A percentile compares a stretch with the other conserved stretches of the same genome.
Evolutionary conservation across 1,284 basidiomycete species (phyloP).

Genomic region (Heterobasidion occidentale): DNA sequence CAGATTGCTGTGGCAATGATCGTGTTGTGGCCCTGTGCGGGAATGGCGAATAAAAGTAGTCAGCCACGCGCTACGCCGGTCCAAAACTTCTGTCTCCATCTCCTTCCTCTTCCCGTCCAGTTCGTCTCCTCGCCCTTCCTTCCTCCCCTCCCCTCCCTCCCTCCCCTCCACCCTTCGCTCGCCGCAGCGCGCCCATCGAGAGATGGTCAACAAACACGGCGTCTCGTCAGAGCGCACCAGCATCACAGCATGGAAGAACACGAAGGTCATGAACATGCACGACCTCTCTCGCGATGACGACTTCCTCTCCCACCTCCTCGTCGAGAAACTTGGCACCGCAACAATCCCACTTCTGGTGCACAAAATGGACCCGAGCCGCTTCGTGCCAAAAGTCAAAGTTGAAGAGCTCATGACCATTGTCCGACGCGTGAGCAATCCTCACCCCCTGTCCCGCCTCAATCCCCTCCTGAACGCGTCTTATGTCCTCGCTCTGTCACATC

Average conservation of each 20-base stretch:
- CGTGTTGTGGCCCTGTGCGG: too few species aligned
- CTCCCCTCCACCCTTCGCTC: background rate
- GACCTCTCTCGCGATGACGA: constrained; percentile 83
- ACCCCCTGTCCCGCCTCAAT: constrained; percentile 9
- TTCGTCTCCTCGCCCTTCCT: background rate
- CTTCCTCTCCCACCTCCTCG: constrained; percentile 77
- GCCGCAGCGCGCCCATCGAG: background rate
- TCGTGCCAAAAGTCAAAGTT: constrained; percentile 64
- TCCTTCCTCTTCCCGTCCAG: constrained; percentile 1
- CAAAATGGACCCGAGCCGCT: constrained; percentile 73
- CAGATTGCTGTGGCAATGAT: background rate
- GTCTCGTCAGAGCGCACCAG: constrained; percentile 5
- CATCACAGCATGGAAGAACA: constrained; percentile 56
- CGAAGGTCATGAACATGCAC: constrained; percentile 80
- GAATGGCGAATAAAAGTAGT: too few species aligned
- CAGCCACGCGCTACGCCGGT: background rate
- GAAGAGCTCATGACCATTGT: constrained; percentile 60
- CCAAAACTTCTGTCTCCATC: background rate
- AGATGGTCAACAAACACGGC: background rate
- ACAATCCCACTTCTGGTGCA: constrained; percentile 70
- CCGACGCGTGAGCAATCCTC: constrained; percentile 57
- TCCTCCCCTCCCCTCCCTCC: background rate
- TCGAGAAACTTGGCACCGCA: constrained; percentile 77
- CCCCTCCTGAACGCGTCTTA: constrained; percentile 15
- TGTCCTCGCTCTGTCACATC: constrained; percentile 4